Conservation (phyloP, 305 asterid genomes). For the Fraxinus ornus region DNA sequence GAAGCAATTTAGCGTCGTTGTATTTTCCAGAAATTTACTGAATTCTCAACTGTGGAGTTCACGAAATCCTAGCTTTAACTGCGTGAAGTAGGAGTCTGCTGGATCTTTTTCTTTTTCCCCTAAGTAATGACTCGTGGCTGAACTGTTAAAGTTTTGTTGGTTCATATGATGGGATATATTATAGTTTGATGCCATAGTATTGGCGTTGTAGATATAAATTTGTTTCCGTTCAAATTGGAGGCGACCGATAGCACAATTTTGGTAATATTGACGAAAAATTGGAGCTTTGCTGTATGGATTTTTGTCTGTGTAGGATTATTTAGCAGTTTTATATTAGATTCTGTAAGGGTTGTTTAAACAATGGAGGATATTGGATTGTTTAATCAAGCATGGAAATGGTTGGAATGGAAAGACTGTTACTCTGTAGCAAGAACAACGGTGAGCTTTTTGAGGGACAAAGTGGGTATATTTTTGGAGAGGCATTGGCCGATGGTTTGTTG, state of each 20-base stretch:
- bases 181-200: constrained; percentile 21
- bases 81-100: constrained; percentile 52
- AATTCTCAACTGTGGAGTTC: constrained; percentile 35
- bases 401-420: constrained; percentile 73
- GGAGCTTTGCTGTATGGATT: constrained; percentile 20
- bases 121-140: constrained; percentile 18
- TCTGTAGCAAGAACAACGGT: constrained; percentile 53
- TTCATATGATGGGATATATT: constrained; percentile 27
- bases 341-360: constrained; percentile 30
- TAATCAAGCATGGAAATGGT: constrained; percentile 88
- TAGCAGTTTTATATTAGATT: constrained; percentile 26
- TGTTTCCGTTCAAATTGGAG: constrained; percentile 26
- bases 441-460: constrained; percentile 69
- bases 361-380: constrained; percentile 99
- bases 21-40: constrained; percentile 30
- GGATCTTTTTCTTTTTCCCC: constrained; percentile 49
- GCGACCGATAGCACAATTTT: constrained; percentile 16
- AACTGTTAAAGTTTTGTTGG: constrained; percentile 27
- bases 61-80: constrained; percentile 37
- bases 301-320: constrained; percentile 24
- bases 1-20: constrained; percentile 61
- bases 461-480: constrained; percentile 70
- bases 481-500: constrained; percentile 93
- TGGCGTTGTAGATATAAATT: constrained; percentile 28
- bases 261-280: constrained; percentile 22